These are phyloP conservation scores for Ustulina deusta DNA, from an alignment of 2,329 filamentous ascomycete species.

Conservation along the genomic window DNA sequence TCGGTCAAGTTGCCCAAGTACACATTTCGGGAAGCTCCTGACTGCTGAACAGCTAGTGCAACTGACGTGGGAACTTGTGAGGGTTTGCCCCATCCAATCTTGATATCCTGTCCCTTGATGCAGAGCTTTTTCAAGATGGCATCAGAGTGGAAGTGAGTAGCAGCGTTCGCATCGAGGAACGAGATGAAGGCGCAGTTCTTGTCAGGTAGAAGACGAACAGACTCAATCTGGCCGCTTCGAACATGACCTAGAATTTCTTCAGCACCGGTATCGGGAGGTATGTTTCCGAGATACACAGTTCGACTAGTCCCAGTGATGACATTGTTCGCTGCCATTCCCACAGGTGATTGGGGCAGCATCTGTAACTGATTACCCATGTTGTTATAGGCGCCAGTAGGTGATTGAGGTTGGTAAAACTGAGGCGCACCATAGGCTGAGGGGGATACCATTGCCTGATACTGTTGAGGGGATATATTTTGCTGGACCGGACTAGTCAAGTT, in stretches of 20 bases:
- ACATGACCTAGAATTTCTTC: slow-evolving; percentile 98
- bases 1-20: slow-evolving; percentile 95
- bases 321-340: slow-evolving; percentile 79
- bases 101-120: slow-evolving; percentile 98
- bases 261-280: slow-evolving; percentile 95
- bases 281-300: slow-evolving; percentile 97
- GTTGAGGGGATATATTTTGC: slow-evolving; percentile 81
- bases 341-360: slow-evolving; percentile 76
- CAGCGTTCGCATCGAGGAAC: slow-evolving; percentile 96
- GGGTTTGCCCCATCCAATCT: slow-evolving; percentile 99
- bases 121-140: slow-evolving; percentile 99
- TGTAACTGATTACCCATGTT: slow-evolving; percentile 70
- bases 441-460: slow-evolving; percentile 87
- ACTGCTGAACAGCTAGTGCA: slow-evolving; percentile 96
- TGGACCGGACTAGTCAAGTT: slow-evolving; percentile 81
- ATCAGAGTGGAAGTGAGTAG: slow-evolving; percentile 99
- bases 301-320: slow-evolving; percentile 91
- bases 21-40: slow-evolving; percentile 94
- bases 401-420: slow-evolving; percentile 87
- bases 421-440: slow-evolving; percentile 85
- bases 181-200: slow-evolving; percentile 99
- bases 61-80: slow-evolving; percentile 98
- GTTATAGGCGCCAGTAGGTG: slow-evolving; percentile 81
- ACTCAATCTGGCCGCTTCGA: slow-evolving; percentile 97
- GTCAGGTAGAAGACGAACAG: slow-evolving; percentile 94